Conservation (phyloP, 148 eudicot species). For the Selenicereus undatus region DNA sequence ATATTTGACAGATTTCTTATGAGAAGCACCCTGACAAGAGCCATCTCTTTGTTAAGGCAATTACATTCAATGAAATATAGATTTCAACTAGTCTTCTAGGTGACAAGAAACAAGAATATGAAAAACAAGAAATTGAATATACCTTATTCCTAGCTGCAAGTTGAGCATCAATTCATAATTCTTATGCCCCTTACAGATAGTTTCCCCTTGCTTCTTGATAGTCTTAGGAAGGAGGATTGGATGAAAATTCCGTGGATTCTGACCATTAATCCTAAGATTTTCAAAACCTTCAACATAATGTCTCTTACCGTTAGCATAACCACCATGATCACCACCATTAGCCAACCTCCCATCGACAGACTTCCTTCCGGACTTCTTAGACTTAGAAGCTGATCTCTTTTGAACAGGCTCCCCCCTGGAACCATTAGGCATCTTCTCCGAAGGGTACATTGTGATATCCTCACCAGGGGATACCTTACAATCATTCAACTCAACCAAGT, state of each 20-base stretch:
- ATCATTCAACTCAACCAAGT: conserved; percentile 34
- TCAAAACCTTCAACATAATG: conserved; percentile 26
- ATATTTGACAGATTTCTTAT: too few relatives aligned
- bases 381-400: conserved; percentile 22
- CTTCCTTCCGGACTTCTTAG: conserved; percentile 31
- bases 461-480: conserved; percentile 45
- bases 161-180: conserved; percentile 92
- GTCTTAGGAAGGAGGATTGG: conserved; percentile 36
- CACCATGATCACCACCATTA: conserved; percentile 38
- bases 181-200: conserved; percentile 77
- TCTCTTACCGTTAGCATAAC: conserved; percentile 17
- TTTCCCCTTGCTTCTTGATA: conserved; percentile 53
- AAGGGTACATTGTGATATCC: conserved; percentile 50
- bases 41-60: too few relatives aligned
- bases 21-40: too few relatives aligned
- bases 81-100: too few relatives aligned
- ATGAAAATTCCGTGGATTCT: conserved; percentile 20
- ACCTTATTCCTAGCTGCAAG: conserved; percentile 95
- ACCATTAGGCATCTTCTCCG: conserved; percentile 44
- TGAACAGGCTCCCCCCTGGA: conserved; percentile 31
- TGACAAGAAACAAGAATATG: too few relatives aligned
- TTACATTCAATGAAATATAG: too few relatives aligned
- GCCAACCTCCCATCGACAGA: conserved; percentile 42
- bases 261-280: conserved; percentile 26
- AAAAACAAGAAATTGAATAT: neutral